phyloP scores from a whole-genome alignment of 257 asterid genomes.

The Verbena officinalis region DNA sequence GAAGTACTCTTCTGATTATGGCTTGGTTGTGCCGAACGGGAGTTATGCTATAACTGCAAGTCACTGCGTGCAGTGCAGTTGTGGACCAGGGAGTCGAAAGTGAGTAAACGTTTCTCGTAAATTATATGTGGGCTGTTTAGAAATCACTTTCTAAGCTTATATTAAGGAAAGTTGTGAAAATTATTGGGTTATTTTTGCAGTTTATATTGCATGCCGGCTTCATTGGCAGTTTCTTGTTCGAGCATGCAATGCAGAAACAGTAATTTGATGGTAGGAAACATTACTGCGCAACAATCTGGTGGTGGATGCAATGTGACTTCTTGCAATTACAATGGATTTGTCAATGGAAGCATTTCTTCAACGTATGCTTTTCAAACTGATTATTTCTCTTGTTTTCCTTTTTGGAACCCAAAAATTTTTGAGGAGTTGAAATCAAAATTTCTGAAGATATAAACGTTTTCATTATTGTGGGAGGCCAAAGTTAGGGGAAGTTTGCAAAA shows the following conservation, averaged over 20 bases:
- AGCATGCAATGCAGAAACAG: constrained; percentile 95
- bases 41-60: constrained; percentile 89
- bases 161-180: constrained; percentile 1
- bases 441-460: too few relatives aligned
- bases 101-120: constrained; percentile 42
- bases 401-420: background rate
- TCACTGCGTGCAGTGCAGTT: constrained; percentile 96
- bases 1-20: constrained; percentile 61
- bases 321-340: constrained; percentile 80
- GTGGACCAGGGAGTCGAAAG: constrained; percentile 92
- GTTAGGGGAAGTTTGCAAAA: too few relatives aligned
- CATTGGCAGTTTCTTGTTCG: constrained; percentile 92
- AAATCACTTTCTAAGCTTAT: background rate
- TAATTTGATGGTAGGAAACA: constrained; percentile 84
- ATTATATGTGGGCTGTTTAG: background rate
- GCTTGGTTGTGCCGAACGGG: constrained; percentile 88
- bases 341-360: constrained; percentile 79
- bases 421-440: background rate
- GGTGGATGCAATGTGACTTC: constrained; percentile 97
- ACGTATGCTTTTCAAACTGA: constrained; percentile 46
- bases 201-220: constrained; percentile 91
- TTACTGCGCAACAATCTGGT: constrained; percentile 70
- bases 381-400: background rate
- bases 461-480: background rate
- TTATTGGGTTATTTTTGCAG: constrained; percentile 42